Base-by-base conservation (phyloP, 768 basidiomycete genomes). In the Hortiboletus campestris region DNA sequence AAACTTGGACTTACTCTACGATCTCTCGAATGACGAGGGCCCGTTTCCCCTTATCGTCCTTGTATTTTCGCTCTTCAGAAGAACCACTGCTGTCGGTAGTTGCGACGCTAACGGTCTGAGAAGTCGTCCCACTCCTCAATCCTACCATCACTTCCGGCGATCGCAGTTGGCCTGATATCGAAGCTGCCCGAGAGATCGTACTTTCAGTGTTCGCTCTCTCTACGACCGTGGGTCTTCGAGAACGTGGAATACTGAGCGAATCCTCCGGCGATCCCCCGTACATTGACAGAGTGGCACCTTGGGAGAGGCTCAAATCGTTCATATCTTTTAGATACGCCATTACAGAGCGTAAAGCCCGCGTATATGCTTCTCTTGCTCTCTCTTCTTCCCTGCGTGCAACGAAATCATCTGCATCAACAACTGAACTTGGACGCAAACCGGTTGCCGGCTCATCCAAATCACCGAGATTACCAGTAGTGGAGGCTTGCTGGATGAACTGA, bases 291-390 rank as follows among this genome's bases (percentile, higher is more conserved):
- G 79, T 71, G 54, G 79, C 77, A 16, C 74, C 67, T 65, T 87
- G 88, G 19, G 85, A 81, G 61, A 85, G 71, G 17, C 86, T 86
- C 31, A 99, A 78, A 66, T 99, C 97, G 66, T 94, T 89, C 84
- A 99, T 88, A 64, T 99, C 97, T 64, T 86, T 85, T 19, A 99
- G 80, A 72, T 98, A 99, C 8, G 94, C 92, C 89, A 98, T 95
- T 17, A 99, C 84, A 11, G 91, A 89, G 52, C 91, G 84, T 49
- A 99, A 78, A 32, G 92, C 94, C 42, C 89, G 81, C 64, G 83
- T 85, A 67, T 88, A 88, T 31, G 84, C 79, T 65, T 91, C 89
- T 31, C 84, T 79, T 17, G 78, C 81, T 32, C 84, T 78, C 57
- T 89, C 88, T 69, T 88, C 86, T 72, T 91, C 89, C 51, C 80